Evolutionary conservation across 2,329 filamentous ascomycete species (phyloP).

Genomic region (Tolypocladium tropicale): DNA sequence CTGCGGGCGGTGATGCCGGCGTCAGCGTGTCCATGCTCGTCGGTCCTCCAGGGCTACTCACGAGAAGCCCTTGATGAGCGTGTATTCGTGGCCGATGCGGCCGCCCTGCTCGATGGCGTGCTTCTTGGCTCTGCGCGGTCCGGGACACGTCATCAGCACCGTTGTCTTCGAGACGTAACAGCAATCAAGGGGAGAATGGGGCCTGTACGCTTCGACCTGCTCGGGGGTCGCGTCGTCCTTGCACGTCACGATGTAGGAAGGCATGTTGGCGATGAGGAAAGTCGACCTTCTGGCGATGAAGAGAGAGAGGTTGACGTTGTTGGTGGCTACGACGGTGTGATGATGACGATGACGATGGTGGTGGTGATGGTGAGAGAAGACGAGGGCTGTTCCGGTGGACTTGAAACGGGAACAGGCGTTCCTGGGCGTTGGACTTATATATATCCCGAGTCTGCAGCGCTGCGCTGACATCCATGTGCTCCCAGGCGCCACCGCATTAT

Average conservation of each 20-base stretch:
- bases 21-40: background rate
- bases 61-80: slow-evolving; percentile 86
- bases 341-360: slow-evolving; percentile 2
- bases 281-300: slow-evolving; percentile 4
- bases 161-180: background rate
- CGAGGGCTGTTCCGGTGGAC: background rate
- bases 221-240: slow-evolving; percentile 58
- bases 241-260: slow-evolving; percentile 56
- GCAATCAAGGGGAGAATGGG: background rate
- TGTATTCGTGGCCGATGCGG: slow-evolving; percentile 75
- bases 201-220: slow-evolving; percentile 55
- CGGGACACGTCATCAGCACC: background rate
- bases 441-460: background rate
- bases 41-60: slow-evolving; percentile 43
- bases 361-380: background rate
- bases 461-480: background rate
- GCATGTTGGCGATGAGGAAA: slow-evolving; percentile 40
- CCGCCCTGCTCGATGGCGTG: slow-evolving; percentile 66
- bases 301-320: background rate
- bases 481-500: background rate
- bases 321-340: too few species aligned
- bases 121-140: slow-evolving; percentile 57
- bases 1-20: slow-evolving; percentile 35
- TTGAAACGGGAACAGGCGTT: background rate
- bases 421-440: too few species aligned